These are phyloP conservation scores for Zancudomyces culisetae DNA, from an alignment of 371 early-diverging fungal species.

Conservation along the genomic window DNA sequence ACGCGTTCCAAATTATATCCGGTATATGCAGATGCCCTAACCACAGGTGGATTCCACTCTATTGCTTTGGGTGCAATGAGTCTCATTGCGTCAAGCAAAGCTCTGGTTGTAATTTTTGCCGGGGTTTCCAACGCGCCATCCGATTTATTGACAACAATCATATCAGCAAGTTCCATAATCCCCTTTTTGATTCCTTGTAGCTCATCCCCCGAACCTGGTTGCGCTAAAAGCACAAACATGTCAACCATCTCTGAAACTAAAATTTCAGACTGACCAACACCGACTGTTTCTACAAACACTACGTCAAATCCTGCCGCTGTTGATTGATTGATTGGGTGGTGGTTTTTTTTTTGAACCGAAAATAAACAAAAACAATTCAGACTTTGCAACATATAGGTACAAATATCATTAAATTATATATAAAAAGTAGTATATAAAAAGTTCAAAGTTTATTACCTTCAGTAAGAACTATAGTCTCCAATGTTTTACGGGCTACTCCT, in stretches of 20 bases:
- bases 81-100: neutral
- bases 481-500: conserved; percentile 57
- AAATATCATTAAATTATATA: too few relatives aligned
- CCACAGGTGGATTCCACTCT: conserved; percentile 17
- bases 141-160: conserved; percentile 56
- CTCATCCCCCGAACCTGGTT: conserved; percentile 39
- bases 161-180: conserved; percentile 57
- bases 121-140: conserved; percentile 45
- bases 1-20: conserved; percentile 37
- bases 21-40: conserved; percentile 38
- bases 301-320: conserved; percentile 52
- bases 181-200: conserved; percentile 60
- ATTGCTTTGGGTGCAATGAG: neutral
- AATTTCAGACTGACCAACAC: conserved; percentile 66
- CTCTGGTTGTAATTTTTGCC: conserved; percentile 29
- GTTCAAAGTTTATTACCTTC: conserved; percentile 29
- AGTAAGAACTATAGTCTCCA: conserved; percentile 51
- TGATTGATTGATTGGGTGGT: conserved; percentile 10
- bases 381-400: neutral
- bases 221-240: conserved; percentile 28
- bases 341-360: too few relatives aligned
- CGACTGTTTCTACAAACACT: conserved; percentile 62
- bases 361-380: neutral
- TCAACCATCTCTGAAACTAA: conserved; percentile 75
- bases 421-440: too few relatives aligned